Conservation (phyloP, 495 filamentous ascomycete species). For the Hyaloscypha hepaticicola region DNA sequence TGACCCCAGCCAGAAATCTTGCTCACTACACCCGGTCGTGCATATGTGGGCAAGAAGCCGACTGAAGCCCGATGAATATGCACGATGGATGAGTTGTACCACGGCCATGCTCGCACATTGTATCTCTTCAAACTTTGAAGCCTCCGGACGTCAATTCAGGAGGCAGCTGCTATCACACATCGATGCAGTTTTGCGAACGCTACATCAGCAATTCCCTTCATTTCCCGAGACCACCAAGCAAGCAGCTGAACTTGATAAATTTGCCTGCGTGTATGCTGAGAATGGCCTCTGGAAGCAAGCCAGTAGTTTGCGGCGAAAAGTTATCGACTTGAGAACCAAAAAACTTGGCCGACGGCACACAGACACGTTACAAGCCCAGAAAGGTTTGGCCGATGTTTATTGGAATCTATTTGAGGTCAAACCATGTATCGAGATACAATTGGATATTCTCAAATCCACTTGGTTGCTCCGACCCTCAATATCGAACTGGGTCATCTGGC, state of each 20-base stretch:
- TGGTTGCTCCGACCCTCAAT: neutral
- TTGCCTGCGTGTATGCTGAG: constrained; percentile 7
- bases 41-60: neutral
- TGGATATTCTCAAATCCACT: neutral
- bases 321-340: neutral
- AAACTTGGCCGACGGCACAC: neutral
- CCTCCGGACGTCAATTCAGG: neutral
- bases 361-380: neutral
- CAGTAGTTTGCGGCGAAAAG: neutral
- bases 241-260: neutral
- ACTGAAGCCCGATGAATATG: neutral
- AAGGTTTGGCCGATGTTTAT: neutral
- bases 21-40: neutral
- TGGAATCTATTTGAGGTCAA: constrained; percentile 8
- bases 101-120: constrained; percentile 1
- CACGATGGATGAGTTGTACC: neutral
- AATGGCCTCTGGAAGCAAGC: neutral
- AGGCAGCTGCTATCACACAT: neutral
- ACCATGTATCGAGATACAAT: neutral
- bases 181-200: neutral
- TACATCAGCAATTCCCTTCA: neutral
- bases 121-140: neutral
- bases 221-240: neutral
- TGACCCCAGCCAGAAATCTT: neutral
- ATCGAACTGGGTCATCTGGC: neutral